A percentile compares a stretch with the other conserved stretches of the same genome.
Evolutionary conservation across 352 stramenopile species (phyloP).

Genomic region (Phytophthora gonapodyides): DNA sequence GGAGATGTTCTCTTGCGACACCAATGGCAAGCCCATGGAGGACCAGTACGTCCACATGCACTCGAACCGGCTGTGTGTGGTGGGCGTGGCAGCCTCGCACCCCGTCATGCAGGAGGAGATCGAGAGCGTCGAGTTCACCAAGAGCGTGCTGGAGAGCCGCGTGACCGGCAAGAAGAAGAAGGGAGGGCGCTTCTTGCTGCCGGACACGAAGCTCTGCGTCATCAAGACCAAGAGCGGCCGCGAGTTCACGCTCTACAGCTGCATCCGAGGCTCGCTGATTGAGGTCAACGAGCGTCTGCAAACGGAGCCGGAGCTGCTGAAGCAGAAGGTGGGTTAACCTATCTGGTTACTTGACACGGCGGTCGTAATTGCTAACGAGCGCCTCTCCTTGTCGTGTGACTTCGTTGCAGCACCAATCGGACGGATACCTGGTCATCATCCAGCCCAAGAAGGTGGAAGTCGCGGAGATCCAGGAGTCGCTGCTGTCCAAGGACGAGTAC

Average conservation of each 20-base stretch:
- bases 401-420: constrained; percentile 55
- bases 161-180: constrained; percentile 91
- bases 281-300: constrained; percentile 78
- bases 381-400: neutral
- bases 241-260: constrained; percentile 73
- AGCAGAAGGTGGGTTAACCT: constrained; percentile 43
- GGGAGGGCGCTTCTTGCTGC: constrained; percentile 72
- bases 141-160: constrained; percentile 65
- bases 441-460: constrained; percentile 83
- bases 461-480: constrained; percentile 79
- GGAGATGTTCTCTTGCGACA: constrained; percentile 82
- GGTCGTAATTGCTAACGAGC: constrained; percentile 1
- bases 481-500: constrained; percentile 83
- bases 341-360: neutral
- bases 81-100: constrained; percentile 72
- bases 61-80: constrained; percentile 87
- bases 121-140: constrained; percentile 63
- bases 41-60: constrained; percentile 92
- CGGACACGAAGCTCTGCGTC: constrained; percentile 67
- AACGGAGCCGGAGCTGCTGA: constrained; percentile 61
- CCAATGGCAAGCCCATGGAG: constrained; percentile 64
- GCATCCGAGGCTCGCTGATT: constrained; percentile 79
- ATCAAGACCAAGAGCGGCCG: constrained; percentile 68
- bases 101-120: constrained; percentile 69
- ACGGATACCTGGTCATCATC: constrained; percentile 83